phyloP scores from a whole-genome alignment of 2,329 filamentous ascomycete genomes.

The Aspergillus clavatus region DNA sequence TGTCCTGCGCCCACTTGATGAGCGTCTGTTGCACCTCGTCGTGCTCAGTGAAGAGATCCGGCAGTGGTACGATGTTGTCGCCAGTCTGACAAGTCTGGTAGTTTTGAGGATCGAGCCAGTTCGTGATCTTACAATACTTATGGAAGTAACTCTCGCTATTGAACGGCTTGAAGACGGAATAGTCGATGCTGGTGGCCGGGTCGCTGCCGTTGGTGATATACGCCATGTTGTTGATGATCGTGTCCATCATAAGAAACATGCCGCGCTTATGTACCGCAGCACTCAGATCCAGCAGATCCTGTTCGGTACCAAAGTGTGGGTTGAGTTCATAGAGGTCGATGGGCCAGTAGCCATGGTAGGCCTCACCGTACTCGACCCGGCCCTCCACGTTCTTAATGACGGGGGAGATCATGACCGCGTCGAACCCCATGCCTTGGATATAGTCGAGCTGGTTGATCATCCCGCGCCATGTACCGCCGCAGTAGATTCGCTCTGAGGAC shows the following conservation, averaged over 20 bases:
- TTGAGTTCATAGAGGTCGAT: constrained; percentile 47
- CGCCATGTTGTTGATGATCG: constrained; percentile 49
- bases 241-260: constrained; percentile 52
- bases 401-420: constrained; percentile 44
- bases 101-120: constrained; percentile 32
- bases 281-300: constrained; percentile 46
- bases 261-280: constrained; percentile 42
- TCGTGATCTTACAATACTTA: constrained; percentile 23
- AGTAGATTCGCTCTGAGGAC: constrained; percentile 36
- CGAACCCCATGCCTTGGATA: constrained; percentile 48
- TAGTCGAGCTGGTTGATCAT: constrained; percentile 48
- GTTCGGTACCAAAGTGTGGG: constrained; percentile 45
- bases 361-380: constrained; percentile 38
- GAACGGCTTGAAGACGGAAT: constrained; percentile 25
- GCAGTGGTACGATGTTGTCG: constrained; percentile 43
- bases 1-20: constrained; percentile 37
- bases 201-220: constrained; percentile 26
- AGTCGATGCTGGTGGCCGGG: constrained; percentile 22
- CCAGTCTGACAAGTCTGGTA: constrained; percentile 50
- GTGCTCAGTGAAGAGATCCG: constrained; percentile 46
- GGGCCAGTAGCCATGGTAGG: constrained; percentile 51
- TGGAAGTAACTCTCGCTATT: constrained; percentile 24
- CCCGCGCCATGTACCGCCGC: constrained; percentile 50
- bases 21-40: constrained; percentile 37
- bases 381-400: constrained; percentile 39